Percentiles rank a stretch among this genome's conserved stretches.
These are phyloP conservation scores for Penicillium sp. DNA, from an alignment of 2,329 filamentous ascomycete species.

Conservation along the genomic window DNA sequence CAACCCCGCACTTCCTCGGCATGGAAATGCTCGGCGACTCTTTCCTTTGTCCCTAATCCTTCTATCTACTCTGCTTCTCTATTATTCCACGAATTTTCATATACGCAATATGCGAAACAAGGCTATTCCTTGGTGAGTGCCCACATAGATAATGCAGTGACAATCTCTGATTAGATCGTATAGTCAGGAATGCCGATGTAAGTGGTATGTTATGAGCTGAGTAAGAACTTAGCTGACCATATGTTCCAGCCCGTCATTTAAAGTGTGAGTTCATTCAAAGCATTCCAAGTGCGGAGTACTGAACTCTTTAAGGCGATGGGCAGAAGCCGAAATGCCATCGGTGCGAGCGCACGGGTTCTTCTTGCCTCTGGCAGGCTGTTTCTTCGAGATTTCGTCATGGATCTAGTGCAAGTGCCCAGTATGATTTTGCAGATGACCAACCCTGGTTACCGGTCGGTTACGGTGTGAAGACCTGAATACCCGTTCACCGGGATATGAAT, in stretches of 20 bases:
- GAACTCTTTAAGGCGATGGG: slow-evolving; percentile 10
- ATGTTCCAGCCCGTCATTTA: slow-evolving; percentile 13
- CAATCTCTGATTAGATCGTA: slow-evolving; percentile 7
- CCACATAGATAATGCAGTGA: background rate
- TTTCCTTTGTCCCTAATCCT: slow-evolving; percentile 3
- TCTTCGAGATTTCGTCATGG: slow-evolving; percentile 32
- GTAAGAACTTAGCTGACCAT: background rate
- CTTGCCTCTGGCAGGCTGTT: slow-evolving; percentile 13
- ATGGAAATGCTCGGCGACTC: slow-evolving; percentile 11
- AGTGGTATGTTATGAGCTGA: slow-evolving; percentile 1
- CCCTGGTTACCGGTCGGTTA: slow-evolving; percentile 32
- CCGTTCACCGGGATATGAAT: slow-evolving; percentile 1
- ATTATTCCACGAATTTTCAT: background rate
- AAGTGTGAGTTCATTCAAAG: slow-evolving; percentile 13
- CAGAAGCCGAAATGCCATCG: slow-evolving; percentile 15
- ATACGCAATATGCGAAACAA: slow-evolving; percentile 14
- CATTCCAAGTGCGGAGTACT: background rate
- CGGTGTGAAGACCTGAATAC: slow-evolving; percentile 15
- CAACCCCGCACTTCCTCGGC: slow-evolving; percentile 4
- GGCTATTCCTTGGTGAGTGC: slow-evolving; percentile 17
- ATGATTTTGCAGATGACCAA: slow-evolving; percentile 35
- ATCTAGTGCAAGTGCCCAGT: slow-evolving; percentile 33
- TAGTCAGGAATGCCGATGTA: slow-evolving; percentile 20
- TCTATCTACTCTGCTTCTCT: background rate
- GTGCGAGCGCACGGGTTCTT: slow-evolving; percentile 13